Evolutionary conservation across 129 eudicot species (phyloP).

Genomic region (Logfia minima): DNA sequence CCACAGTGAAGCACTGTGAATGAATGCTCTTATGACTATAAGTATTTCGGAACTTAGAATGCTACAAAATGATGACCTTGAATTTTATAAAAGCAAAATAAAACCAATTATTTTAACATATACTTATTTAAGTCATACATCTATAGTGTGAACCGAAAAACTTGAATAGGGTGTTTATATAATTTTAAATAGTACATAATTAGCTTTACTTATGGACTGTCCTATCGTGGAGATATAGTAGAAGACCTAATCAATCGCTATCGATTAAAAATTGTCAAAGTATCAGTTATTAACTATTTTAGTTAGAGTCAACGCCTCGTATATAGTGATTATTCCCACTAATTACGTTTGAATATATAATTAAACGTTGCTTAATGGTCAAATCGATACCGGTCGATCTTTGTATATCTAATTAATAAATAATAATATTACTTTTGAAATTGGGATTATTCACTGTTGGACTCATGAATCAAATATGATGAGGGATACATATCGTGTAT

Average conservation of each 20-base stretch:
- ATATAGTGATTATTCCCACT: constrained; percentile 4
- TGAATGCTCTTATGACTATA: no score
- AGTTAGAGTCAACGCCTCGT: constrained; percentile 28
- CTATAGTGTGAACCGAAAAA: no score
- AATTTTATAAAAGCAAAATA: no score
- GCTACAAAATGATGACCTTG: no score
- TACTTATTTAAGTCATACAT: no score
- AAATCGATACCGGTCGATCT: neutral
- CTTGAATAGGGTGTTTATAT: no score
- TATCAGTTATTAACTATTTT: neutral
- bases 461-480: neutral
- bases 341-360: neutral
- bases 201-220: neutral
- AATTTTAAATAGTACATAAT: no score
- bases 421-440: neutral
- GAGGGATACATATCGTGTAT: neutral
- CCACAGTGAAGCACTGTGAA: no score
- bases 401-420: neutral
- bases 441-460: neutral
- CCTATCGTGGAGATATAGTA: constrained; percentile 2
- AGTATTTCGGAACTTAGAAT: no score
- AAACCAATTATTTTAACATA: no score
- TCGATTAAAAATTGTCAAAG: neutral
- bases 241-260: constrained; percentile 25
- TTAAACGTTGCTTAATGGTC: constrained; percentile 7